A percentile compares a stretch with the other conserved stretches of the same genome.
phyloP scores from a whole-genome alignment of 257 asterid genomes.

The Cinchona pubescens region DNA sequence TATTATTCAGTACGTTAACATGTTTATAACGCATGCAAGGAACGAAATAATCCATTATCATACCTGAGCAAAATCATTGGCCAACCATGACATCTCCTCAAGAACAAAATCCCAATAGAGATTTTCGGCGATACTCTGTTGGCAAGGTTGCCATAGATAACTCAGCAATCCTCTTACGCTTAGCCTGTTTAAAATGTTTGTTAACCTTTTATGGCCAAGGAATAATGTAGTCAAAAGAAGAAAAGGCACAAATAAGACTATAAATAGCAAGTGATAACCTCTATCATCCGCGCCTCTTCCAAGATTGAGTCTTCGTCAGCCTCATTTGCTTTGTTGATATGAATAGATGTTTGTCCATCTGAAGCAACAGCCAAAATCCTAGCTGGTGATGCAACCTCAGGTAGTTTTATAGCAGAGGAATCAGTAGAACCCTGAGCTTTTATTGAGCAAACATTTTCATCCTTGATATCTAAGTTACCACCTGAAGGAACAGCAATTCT shows the following conservation, averaged over 20 bases:
- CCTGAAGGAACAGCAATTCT: constrained; percentile 22
- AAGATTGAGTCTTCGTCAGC: constrained; percentile 77
- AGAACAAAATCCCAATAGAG: constrained; percentile 93
- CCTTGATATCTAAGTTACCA: constrained; percentile 28
- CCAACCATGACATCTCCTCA: constrained; percentile 98
- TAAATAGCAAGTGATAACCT: constrained; percentile 48
- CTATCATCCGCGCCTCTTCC: constrained; percentile 79
- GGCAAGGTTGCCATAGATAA: constrained; percentile 51
- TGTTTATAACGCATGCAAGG: background rate
- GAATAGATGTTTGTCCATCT: constrained; percentile 37
- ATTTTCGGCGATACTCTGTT: constrained; percentile 36
- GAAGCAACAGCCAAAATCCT: constrained; percentile 35
- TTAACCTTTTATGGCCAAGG: constrained; percentile 41
- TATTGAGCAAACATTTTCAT: constrained; percentile 32
- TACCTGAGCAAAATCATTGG: constrained; percentile 99
- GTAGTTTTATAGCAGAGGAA: constrained; percentile 32
- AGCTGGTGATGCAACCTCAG: constrained; percentile 32
- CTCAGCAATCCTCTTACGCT: constrained; percentile 66
- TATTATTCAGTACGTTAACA: background rate
- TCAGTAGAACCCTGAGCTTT: constrained; percentile 32
- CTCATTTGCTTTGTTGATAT: constrained; percentile 32
- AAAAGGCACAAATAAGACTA: constrained; percentile 8
- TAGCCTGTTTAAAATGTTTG: constrained; percentile 61
- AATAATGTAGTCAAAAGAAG: constrained; percentile 18
- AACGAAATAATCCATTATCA: constrained; percentile 14